phyloP scores from a whole-genome alignment of 495 filamentous ascomycete genomes.

The Cryomyces minteri region DNA sequence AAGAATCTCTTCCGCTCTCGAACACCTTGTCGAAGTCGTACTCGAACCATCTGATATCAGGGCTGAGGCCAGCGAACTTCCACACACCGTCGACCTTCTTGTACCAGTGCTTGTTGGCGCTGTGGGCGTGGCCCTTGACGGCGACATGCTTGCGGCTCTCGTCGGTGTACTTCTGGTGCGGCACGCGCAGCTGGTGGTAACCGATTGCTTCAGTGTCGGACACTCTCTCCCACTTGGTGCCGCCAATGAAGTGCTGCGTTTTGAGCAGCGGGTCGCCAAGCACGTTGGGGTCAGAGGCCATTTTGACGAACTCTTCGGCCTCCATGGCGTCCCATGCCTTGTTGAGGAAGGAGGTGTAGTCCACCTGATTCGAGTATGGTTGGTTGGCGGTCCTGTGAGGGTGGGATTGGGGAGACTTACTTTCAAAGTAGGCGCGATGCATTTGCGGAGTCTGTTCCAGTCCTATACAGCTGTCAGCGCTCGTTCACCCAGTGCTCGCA shows the following conservation, averaged over 20 bases:
- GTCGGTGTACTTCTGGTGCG: slow-evolving; percentile 48
- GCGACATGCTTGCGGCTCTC: slow-evolving; percentile 27
- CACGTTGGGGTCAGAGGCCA: slow-evolving; percentile 46
- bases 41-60: slow-evolving; percentile 55
- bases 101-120: slow-evolving; percentile 54
- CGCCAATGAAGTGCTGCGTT: slow-evolving; percentile 64
- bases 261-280: slow-evolving; percentile 52
- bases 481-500: neutral
- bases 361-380: slow-evolving; percentile 23
- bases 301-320: slow-evolving; percentile 49
- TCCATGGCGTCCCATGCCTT: slow-evolving; percentile 55
- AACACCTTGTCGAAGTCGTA: slow-evolving; percentile 40
- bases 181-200: slow-evolving; percentile 61
- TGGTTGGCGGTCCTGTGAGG: slow-evolving; percentile 5
- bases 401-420: slow-evolving; percentile 17
- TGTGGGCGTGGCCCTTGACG: slow-evolving; percentile 52
- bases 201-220: slow-evolving; percentile 49
- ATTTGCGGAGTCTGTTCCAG: slow-evolving; percentile 51
- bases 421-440: slow-evolving; percentile 51
- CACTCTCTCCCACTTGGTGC: slow-evolving; percentile 50
- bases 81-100: slow-evolving; percentile 56
- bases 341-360: slow-evolving; percentile 59
- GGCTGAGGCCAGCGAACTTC: slow-evolving; percentile 65
- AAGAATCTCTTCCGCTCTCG: neutral
- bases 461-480: slow-evolving; percentile 27